These are phyloP conservation scores for Peronospora farinosa DNA, from an alignment of 352 stramenopile genomes.

Conservation along the genomic window DNA sequence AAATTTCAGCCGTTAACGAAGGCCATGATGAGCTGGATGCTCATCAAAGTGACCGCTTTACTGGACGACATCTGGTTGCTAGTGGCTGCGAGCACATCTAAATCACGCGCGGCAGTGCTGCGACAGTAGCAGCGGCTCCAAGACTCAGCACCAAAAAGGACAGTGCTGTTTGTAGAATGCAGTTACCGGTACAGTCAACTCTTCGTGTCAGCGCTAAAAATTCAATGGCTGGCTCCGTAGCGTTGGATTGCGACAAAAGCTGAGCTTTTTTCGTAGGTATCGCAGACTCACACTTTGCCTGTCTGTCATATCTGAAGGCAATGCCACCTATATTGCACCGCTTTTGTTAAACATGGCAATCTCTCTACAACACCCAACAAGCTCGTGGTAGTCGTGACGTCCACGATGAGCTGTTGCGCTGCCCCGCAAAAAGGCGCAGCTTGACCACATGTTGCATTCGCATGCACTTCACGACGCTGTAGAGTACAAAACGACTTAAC, in stretches of 20 bases:
- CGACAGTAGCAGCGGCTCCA: constrained; percentile 10
- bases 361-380: constrained; percentile 8
- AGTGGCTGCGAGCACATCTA: constrained; percentile 8
- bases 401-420: no score
- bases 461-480: constrained; percentile 2
- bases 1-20: background rate
- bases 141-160: constrained; percentile 12
- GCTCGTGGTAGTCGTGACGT: constrained; percentile 3
- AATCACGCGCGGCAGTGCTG: constrained; percentile 7
- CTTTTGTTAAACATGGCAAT: background rate
- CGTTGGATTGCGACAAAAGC: background rate
- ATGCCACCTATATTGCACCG: background rate
- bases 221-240: constrained; percentile 9
- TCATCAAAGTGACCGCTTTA: background rate
- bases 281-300: constrained; percentile 8
- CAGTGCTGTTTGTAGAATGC: background rate
- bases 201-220: constrained; percentile 2
- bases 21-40: background rate
- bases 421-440: constrained; percentile 4
- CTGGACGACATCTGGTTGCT: constrained; percentile 3
- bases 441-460: constrained; percentile 8
- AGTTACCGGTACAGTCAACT: background rate
- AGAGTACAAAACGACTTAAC: background rate
- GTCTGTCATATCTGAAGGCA: constrained; percentile 13
- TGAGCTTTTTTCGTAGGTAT: constrained; percentile 15